These are phyloP conservation scores for Lactarius indigo DNA, from an alignment of 768 basidiomycete species.

Conservation along the genomic window DNA sequence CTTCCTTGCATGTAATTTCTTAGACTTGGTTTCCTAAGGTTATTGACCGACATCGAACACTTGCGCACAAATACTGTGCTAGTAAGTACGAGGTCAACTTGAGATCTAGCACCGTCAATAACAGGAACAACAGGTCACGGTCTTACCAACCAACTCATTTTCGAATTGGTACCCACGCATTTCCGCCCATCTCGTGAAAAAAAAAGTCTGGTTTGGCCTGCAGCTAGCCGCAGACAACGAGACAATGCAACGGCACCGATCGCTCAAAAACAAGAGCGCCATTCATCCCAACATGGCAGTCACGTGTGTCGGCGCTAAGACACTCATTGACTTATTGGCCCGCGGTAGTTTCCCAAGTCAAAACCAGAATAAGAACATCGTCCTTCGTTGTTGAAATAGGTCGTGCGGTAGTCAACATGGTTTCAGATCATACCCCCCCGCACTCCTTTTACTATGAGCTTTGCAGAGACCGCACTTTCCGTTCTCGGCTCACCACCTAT, in stretches of 20 bases:
- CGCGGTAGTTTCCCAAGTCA: not conserved
- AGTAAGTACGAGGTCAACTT: not conserved
- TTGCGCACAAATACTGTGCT: not conserved
- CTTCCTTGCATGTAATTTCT: too few species aligned
- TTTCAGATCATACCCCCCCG: not conserved
- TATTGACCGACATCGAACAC: too few species aligned
- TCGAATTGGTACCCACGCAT: not conserved
- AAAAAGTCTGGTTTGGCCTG: not conserved
- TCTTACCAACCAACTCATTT: not conserved
- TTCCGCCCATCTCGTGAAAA: not conserved
- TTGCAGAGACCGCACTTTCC: conserved; percentile 16
- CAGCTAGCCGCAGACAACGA: not conserved
- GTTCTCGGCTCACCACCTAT: conserved; percentile 2
- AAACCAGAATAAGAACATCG: conserved; percentile 9
- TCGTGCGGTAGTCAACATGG: not conserved
- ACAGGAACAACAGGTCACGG: not conserved
- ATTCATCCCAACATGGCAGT: conserved; percentile 18
- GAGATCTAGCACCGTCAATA: not conserved
- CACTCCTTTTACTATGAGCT: not conserved
- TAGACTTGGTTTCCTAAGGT: too few species aligned
- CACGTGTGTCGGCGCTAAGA: not conserved
- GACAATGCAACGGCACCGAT: not conserved
- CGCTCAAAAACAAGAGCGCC: conserved; percentile 15
- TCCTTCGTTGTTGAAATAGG: conserved; percentile 6
- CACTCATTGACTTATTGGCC: not conserved